phyloP scores from a whole-genome alignment of 495 filamentous ascomycete species.

The Xylaria sp. region DNA sequence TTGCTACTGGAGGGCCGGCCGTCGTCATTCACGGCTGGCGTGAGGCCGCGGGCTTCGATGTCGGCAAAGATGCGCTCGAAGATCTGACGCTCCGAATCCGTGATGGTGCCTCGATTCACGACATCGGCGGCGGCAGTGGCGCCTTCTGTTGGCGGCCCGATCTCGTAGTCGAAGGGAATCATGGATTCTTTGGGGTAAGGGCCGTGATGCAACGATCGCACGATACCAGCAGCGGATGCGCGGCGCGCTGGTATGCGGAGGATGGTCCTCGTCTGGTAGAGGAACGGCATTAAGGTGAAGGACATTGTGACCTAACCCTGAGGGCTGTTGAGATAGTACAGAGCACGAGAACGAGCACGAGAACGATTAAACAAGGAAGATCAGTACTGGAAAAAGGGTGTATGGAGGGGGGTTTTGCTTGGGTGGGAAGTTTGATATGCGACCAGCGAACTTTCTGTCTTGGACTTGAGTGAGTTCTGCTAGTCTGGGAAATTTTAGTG shows the following conservation, averaged over 20 bases:
- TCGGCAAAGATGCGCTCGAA: slow-evolving; percentile 68
- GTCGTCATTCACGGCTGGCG: slow-evolving; percentile 25
- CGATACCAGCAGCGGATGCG: slow-evolving; percentile 25
- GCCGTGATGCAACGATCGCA: slow-evolving; percentile 31
- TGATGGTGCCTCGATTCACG: slow-evolving; percentile 57
- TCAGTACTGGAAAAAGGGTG: background rate
- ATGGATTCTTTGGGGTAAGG: background rate
- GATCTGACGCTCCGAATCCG: slow-evolving; percentile 57
- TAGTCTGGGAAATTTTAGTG: background rate
- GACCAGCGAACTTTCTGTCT: background rate
- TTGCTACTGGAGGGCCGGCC: background rate
- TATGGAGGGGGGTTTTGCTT: background rate
- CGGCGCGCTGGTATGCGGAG: slow-evolving; percentile 40
- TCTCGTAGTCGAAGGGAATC: slow-evolving; percentile 27
- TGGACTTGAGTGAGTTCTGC: background rate
- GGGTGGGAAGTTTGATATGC: background rate
- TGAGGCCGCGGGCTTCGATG: slow-evolving; percentile 46
- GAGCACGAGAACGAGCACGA: background rate
- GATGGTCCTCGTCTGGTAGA: slow-evolving; percentile 75
- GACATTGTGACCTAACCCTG: slow-evolving; percentile 35
- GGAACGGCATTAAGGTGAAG: slow-evolving; percentile 62
- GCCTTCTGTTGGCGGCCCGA: background rate
- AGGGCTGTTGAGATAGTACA: background rate
- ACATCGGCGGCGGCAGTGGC: background rate
- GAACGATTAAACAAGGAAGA: background rate